Evolutionary conservation across 2,329 filamentous ascomycete species (phyloP), one percentile per base, ranked within the genome.

Genomic region (Dothistroma pini): DNA sequence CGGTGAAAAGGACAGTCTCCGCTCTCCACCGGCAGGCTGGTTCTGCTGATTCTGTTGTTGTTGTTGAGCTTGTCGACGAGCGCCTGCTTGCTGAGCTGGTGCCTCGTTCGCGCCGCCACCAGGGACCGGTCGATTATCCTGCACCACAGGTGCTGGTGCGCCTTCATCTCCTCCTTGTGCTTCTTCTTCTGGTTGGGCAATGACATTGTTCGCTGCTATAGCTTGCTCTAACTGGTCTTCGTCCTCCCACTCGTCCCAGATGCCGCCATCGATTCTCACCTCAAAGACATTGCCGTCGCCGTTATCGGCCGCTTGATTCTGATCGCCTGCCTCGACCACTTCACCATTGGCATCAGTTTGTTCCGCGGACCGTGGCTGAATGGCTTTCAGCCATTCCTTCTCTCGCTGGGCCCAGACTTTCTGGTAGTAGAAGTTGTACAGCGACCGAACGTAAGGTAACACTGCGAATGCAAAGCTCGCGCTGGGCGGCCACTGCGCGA

Each of bases 401-500:
- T 88, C 85, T 56, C 81, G 75, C 21, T 81, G 79, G 16, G 81
- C 79, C 75, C 87, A 87, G 1, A 85, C 70, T 50, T 78, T 79
- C 49, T 86, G 80, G 69, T 89, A 89, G 56, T 86, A 78, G 32
- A 80, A 77, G 59, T 86, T 85, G 74, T 91, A 91, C 22, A 83
- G 78, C 34, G 81, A 81, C 56, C 87, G 83, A 2, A 89, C 69
- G 65, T 89, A 89, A 0, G 88, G 88, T 4, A 91, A 74, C 4
- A 85, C 79, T 1, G 86, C 85, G 65, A 90, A 84, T 2, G 86
- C 84, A 66, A 89, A 83, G 29, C 84, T 83, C 14, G 87, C 84
- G 52, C 82, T 85, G 1, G 88, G 88, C 2, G 88, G 86, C 86
- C 86, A 88, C 50, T 84, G 75, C n/a, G 79, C 78, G 51, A 85